Percentiles rank a stretch among this genome's conserved stretches.
phyloP scores from a whole-genome alignment of 441 rosid genomes.

The Raphanus hybrid region DNA sequence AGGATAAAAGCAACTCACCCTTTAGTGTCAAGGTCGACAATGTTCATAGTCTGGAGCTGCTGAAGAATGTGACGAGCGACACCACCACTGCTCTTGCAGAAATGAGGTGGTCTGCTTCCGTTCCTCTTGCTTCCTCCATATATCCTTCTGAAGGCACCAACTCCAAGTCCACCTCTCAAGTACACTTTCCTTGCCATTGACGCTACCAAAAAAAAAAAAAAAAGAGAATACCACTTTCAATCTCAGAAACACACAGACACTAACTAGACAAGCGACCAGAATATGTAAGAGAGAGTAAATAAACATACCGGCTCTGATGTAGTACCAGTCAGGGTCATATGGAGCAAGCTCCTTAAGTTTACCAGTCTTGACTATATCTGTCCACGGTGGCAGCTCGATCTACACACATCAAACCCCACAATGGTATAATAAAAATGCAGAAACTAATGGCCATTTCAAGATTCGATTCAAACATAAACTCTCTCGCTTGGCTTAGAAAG shows the following conservation, averaged over 20 bases:
- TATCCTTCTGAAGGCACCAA: slow-evolving; percentile 88
- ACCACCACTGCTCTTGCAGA: slow-evolving; percentile 93
- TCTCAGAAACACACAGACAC: slow-evolving; percentile 7
- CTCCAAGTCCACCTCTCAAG: slow-evolving; percentile 93
- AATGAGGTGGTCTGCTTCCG: slow-evolving; percentile 91
- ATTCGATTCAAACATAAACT: not conserved
- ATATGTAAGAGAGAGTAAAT: not conserved
- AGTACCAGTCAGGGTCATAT: slow-evolving; percentile 97
- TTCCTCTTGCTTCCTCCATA: slow-evolving; percentile 97
- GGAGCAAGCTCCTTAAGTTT: slow-evolving; percentile 93
- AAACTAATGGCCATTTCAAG: not conserved
- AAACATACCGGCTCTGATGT: slow-evolving; percentile 74
- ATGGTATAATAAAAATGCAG: no score
- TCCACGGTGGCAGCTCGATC: slow-evolving; percentile 93
- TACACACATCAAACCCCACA: slow-evolving; percentile 25
- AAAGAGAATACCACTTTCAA: not conserved
- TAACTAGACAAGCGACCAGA: no score
- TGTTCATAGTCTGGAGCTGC: slow-evolving; percentile 77
- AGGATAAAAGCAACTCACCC: slow-evolving; percentile 50
- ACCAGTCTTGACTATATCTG: slow-evolving; percentile 92
- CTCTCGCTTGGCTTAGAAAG: not conserved
- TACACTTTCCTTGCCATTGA: slow-evolving; percentile 95
- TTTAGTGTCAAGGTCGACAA: slow-evolving; percentile 69
- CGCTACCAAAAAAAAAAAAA: slow-evolving; percentile 47
- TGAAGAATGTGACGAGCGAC: slow-evolving; percentile 90